Evolutionary conservation across 148 eudicot species (phyloP), one percentile per base, ranked within the genome.

Genomic region (Rhododendron molle): DNA sequence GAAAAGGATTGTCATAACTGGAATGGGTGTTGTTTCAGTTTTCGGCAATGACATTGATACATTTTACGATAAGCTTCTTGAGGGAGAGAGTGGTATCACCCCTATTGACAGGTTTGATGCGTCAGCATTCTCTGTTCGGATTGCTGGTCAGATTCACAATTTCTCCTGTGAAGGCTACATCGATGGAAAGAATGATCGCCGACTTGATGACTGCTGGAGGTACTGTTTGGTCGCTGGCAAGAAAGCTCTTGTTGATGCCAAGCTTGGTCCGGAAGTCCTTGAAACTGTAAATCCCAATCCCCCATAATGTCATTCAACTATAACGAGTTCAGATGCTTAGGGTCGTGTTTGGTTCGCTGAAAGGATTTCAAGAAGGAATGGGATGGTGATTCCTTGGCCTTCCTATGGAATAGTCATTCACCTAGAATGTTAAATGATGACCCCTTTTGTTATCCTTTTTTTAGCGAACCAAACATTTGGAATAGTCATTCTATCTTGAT

Each of bases 221-320:
- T 92, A 92, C 77, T 91, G 92, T 76, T 79, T 91, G 69, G 93
- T 92, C 83, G 94, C 94, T 28, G 94, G 94, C 2, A 90, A 71
- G 60, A 89, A 79, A 54, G 94, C 93, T 30, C 94, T 92, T 73
- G 90, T 83, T 1, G 90, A 92, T 88, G 91, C 94, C 58, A 67
- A 49, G 74, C 93, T 92, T 13, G 90, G 91, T 14, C 87, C 90
- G n/a, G 78, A 88, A 85, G 86, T 84, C 32, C 92, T 89, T 20
- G 83, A 87, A 52, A 90, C 87, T 84, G 92, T 90, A 54, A 81
- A 86, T 82, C 28, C 72, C 58, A 11, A 44, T 40, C n/a, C n/a
- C 28, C 49, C 62, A 56, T 38, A 38, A 38, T 38, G 43, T 38
- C 43, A 38, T 38, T 38, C 43, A 38, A 38, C 5, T 38, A 38